phyloP scores from a whole-genome alignment of 2,329 filamentous ascomycete genomes.

The Neonectria punicea region DNA sequence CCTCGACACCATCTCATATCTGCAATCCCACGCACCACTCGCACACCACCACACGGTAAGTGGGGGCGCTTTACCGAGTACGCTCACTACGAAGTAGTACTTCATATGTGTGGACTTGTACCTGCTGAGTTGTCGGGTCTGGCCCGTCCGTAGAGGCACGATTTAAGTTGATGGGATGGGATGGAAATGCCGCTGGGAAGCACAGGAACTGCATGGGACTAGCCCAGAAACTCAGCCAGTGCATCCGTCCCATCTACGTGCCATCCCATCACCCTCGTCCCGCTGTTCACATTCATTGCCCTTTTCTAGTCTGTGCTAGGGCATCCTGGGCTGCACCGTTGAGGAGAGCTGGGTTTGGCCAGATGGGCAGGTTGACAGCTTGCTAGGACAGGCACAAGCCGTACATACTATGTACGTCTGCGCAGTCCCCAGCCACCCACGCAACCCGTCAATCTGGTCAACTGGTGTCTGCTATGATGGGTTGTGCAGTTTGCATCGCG shows the following conservation, averaged over 20 bases:
- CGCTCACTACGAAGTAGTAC: neutral
- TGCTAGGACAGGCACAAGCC: conserved; percentile 20
- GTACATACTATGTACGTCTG: conserved; percentile 1
- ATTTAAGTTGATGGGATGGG: neutral
- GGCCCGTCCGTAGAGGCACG: neutral
- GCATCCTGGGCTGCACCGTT: conserved; percentile 13
- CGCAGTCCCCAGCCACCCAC: conserved; percentile 10
- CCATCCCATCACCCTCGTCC: conserved; percentile 5
- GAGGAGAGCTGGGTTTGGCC: neutral
- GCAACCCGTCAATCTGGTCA: conserved; percentile 1
- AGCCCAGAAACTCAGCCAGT: conserved; percentile 1
- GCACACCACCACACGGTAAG: conserved; percentile 15
- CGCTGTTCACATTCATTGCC: neutral
- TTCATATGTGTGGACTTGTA: neutral
- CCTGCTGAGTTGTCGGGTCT: conserved; percentile 10
- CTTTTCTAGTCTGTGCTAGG: conserved; percentile 9
- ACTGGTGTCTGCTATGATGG: neutral
- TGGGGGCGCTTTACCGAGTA: conserved; percentile 9
- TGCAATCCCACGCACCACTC: neutral
- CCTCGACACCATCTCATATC: neutral
- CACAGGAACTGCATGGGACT: conserved; percentile 11
- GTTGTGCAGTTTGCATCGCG: neutral
- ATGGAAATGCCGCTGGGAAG: conserved; percentile 9
- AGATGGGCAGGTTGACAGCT: conserved; percentile 10
- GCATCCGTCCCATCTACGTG: conserved; percentile 3